Evolutionary conservation across 164 flowering plant genomes (phyloP), one percentile per base, ranked within the genome.

Genomic region (Buxus sempervirens): DNA sequence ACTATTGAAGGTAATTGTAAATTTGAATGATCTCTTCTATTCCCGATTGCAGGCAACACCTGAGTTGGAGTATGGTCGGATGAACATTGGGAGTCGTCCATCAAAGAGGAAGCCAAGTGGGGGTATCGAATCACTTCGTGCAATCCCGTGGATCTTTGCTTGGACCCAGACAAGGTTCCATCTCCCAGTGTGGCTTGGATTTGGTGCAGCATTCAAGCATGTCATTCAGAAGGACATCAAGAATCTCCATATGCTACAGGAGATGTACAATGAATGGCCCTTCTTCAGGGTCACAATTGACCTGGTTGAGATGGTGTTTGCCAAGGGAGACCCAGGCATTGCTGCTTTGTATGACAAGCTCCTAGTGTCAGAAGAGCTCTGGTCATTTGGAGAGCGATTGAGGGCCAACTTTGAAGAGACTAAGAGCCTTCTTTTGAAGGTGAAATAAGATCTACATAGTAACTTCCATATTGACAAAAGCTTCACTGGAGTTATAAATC

Each of bases 81-180:
- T 96, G 99, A 96, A 96, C 79, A 96, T 96, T 80, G 99, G 99
- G 36, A 96, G 99, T 61, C 90, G 99, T 25, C 99, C 99, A 62
- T 87, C 99, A 19, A 96, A 96, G 76, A 72, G 99, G 67, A 96
- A 93, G 82, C 98, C 99, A 21, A 96, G 98, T 75, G 99, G 99
- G 7, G 99, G 99, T 5, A 96, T 93, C 49, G 99, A 96, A 79
- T 91, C 99, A 42, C 96, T 96, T 16, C 88, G 98, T 75, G 98
- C 98, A 48, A 96, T 96, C 63, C 99, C 99, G 15, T 96, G 99
- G 99, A 96, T 96, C 71, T 96, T 96, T 78, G 98, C 99, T 2
- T 96, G 99, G 99, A 93, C 98, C 0, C 99, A 96, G 58, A 96
- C 99, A 18, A 84, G 99, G 83, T 95, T 95, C 65, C 99, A 95